Evolutionary conservation across 2,329 filamentous ascomycete species (phyloP), one percentile per base, ranked within the genome.

Genomic region (Dothiorella sarmentorum): DNA sequence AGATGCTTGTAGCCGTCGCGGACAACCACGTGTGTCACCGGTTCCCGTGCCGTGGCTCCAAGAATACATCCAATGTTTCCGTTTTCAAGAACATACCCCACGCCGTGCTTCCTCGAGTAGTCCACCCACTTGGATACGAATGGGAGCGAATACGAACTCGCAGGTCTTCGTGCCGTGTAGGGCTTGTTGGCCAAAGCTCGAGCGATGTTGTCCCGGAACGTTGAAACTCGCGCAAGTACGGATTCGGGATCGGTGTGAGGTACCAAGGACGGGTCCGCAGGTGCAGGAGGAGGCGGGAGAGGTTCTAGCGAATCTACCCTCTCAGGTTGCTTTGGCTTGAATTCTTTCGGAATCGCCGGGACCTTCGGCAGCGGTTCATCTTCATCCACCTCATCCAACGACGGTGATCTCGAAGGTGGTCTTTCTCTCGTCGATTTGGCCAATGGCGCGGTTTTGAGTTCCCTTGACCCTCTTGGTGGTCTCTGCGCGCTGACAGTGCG

Each of bases 31-130:
- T 88, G 88, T 3, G 86, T 87, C 0, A 89, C 87, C 0, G 88
- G 88, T 26, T 74, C 64, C 22, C 66, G 69, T 43, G 71, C 64
- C 17, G 75, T 75, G n/a, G 76, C 78, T 57, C 78, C 80, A 61
- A 78, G 73, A 56, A 82, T 73, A 40, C 88, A 91, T 15, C 89
- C 90, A 18, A 92, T 86, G 62, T 86, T 91, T 27, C 90, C 89
- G 63, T 93, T 88, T 62, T 90, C 90, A 56, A 94, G 77, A 60
- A 93, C 90, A 67, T 93, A 94, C 33, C 90, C 90, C 15, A 94
- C 80, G 11, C 90, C 90, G 70, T 91, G 91, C 70, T 91, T 91
- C 73, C 91, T 90, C 60, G 89, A 91, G 71, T 94, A 94, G 70
- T 94, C 90, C 6, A 94, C 90, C 90, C 90, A 94, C 69, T 92